These are phyloP conservation scores for Penicillium waksmanii DNA, from an alignment of 495 filamentous ascomycete species.

Conservation along the genomic window DNA sequence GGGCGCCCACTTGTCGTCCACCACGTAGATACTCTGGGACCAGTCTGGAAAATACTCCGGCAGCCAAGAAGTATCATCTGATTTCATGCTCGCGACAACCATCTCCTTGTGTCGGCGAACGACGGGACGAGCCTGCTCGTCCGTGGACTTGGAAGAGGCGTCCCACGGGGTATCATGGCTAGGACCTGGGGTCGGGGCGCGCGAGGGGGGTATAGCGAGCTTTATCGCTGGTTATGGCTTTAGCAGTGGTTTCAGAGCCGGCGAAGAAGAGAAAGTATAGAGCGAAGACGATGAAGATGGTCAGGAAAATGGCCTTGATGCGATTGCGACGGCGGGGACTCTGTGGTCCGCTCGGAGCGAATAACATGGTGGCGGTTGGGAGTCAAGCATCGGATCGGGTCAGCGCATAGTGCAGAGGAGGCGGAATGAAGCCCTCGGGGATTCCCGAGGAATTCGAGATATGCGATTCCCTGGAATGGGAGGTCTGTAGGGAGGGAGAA, in stretches of 20 bases:
- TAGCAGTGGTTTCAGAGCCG: constrained; percentile 18
- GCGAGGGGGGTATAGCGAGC: constrained; percentile 16
- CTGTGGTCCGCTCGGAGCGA: constrained; percentile 41
- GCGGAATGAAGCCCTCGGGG: neutral
- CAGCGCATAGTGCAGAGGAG: constrained; percentile 9
- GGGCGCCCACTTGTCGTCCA: constrained; percentile 49
- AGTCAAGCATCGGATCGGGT: constrained; percentile 12
- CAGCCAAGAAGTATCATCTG: constrained; percentile 61
- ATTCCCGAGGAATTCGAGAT: constrained; percentile 5
- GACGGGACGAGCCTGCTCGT: constrained; percentile 35
- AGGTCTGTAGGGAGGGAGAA: neutral
- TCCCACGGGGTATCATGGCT: neutral
- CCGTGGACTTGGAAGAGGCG: constrained; percentile 18
- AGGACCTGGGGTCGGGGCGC: constrained; percentile 23
- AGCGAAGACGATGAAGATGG: constrained; percentile 44
- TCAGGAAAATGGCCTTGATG: constrained; percentile 46
- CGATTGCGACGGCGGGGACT: constrained; percentile 48
- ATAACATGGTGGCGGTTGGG: constrained; percentile 36
- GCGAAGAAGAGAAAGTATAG: constrained; percentile 48
- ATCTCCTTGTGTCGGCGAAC: constrained; percentile 45
- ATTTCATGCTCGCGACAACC: constrained; percentile 57
- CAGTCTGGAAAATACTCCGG: constrained; percentile 50
- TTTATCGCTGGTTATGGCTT: constrained; percentile 21
- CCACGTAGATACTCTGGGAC: constrained; percentile 56
- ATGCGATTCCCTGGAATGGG: neutral